These are phyloP conservation scores for Phytophthora foliorum DNA, from an alignment of 352 stramenopile species.

Conservation along the genomic window DNA sequence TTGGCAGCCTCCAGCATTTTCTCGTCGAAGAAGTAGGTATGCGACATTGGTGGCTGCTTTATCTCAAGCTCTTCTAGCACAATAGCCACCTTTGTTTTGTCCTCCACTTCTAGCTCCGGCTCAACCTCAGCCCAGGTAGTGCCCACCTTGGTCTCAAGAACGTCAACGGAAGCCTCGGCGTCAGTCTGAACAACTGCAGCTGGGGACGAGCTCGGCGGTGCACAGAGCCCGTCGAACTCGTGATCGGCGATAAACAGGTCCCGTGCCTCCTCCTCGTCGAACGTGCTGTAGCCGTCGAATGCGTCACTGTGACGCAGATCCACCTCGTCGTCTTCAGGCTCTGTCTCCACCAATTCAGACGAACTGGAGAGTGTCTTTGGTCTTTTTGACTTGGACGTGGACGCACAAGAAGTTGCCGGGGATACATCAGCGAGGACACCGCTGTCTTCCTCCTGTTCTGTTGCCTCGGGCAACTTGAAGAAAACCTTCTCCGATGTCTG, in stretches of 20 bases:
- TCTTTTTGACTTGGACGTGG: conserved; percentile 19
- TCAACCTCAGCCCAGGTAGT: conserved; percentile 5
- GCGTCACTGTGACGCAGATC: conserved; percentile 41
- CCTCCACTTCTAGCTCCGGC: conserved; percentile 17
- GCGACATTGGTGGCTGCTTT: conserved; percentile 17
- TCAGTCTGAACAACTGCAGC: neutral
- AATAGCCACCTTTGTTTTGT: conserved; percentile 13
- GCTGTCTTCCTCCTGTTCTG: conserved; percentile 12
- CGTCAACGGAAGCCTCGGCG: conserved; percentile 3
- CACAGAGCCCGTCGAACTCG: conserved; percentile 20
- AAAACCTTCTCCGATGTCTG: conserved; percentile 17
- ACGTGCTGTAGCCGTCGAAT: conserved; percentile 45
- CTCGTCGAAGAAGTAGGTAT: conserved; percentile 7
- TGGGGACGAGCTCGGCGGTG: conserved; percentile 14
- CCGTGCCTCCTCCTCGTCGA: conserved; percentile 37
- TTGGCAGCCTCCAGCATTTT: conserved; percentile 15
- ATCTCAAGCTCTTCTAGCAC: conserved; percentile 18
- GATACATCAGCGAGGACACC: conserved; percentile 4
- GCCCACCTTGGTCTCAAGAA: conserved; percentile 12
- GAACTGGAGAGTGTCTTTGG: conserved; percentile 39
- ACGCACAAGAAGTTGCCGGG: conserved; percentile 5
- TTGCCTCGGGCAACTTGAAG: conserved; percentile 15
- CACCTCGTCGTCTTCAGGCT: conserved; percentile 53
- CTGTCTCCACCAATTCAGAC: conserved; percentile 52
- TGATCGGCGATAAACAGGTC: conserved; percentile 30